Percentiles rank a stretch among this genome's conserved stretches.
These are phyloP conservation scores for Aspergillus phoenicis DNA, from an alignment of 2,329 filamentous ascomycete genomes.

Conservation along the genomic window DNA sequence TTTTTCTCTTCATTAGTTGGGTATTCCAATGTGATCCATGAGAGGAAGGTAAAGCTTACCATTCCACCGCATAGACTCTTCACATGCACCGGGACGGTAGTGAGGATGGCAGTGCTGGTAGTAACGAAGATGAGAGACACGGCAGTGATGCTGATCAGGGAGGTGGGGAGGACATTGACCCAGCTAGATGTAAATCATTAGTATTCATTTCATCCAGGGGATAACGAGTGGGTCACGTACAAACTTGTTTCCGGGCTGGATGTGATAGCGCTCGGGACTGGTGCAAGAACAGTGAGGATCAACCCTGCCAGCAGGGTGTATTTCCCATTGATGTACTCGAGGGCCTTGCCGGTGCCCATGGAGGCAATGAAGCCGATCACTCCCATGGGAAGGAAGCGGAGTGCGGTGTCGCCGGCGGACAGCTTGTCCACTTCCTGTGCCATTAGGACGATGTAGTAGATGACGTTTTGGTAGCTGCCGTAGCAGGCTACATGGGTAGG, in stretches of 20 bases:
- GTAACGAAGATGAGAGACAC: slow-evolving; percentile 48
- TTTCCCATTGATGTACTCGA: slow-evolving; percentile 45
- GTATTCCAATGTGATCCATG: too few relatives aligned
- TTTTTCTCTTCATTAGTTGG: too few relatives aligned
- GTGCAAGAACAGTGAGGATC: slow-evolving; percentile 40
- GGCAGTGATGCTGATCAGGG: slow-evolving; percentile 44
- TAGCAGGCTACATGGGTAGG: slow-evolving; percentile 36
- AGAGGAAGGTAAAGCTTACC: slow-evolving; percentile 7
- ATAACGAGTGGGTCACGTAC: slow-evolving; percentile 18
- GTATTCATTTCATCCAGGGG: slow-evolving; percentile 1
- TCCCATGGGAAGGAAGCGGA: slow-evolving; percentile 48
- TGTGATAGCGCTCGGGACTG: slow-evolving; percentile 37
- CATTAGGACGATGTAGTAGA: slow-evolving; percentile 48
- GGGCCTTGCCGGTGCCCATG: slow-evolving; percentile 38
- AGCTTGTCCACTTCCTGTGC: slow-evolving; percentile 45
- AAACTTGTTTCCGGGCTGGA: slow-evolving; percentile 26
- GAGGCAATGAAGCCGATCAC: slow-evolving; percentile 42
- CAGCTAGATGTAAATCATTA: slow-evolving; percentile 31
- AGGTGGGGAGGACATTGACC: slow-evolving; percentile 44
- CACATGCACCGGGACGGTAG: slow-evolving; percentile 44
- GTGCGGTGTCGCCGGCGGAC: slow-evolving; percentile 42
- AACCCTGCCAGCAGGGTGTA: slow-evolving; percentile 40
- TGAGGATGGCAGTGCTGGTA: slow-evolving; percentile 45
- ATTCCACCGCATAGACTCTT: slow-evolving; percentile 47
- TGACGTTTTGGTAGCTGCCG: slow-evolving; percentile 47